phyloP scores from a whole-genome alignment of 2,329 filamentous ascomycete genomes.

The Aphanocladium album region DNA sequence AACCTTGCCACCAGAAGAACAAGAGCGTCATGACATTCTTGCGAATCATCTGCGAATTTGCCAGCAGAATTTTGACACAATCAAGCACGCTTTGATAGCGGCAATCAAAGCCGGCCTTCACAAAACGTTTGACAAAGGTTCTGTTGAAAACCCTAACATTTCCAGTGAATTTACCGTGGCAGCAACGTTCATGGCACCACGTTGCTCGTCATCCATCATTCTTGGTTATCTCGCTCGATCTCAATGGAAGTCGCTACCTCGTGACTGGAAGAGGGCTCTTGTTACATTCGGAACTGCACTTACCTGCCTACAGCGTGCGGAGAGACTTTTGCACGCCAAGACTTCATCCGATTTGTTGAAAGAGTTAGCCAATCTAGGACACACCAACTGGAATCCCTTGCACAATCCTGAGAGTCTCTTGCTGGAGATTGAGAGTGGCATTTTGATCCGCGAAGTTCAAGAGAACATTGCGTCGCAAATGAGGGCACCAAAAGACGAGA shows the following conservation, averaged over 20 bases:
- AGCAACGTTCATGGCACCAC: background rate
- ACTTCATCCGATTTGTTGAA: background rate
- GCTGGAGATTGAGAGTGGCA: slow-evolving; percentile 57
- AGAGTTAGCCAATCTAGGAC: background rate
- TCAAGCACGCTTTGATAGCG: background rate
- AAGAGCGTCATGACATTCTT: background rate
- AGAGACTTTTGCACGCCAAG: background rate
- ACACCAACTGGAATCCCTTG: background rate
- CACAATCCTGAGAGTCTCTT: slow-evolving; percentile 54
- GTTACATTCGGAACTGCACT: background rate
- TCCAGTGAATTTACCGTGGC: background rate
- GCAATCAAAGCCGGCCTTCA: too few relatives aligned
- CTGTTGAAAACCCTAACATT: too few relatives aligned
- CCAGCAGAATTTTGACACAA: background rate
- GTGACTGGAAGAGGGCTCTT: background rate
- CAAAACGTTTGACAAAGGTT: too few relatives aligned
- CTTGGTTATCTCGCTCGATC: background rate
- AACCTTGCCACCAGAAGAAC: background rate
- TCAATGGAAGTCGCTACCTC: background rate
- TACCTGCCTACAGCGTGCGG: background rate
- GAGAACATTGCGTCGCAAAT: slow-evolving; percentile 54
- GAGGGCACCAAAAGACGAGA: slow-evolving; percentile 32
- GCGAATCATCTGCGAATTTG: background rate
- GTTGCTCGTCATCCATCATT: background rate
- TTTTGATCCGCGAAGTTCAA: slow-evolving; percentile 58